Conservation (phyloP, 2,329 filamentous ascomycete species). For the Neonectria coccinea region DNA sequence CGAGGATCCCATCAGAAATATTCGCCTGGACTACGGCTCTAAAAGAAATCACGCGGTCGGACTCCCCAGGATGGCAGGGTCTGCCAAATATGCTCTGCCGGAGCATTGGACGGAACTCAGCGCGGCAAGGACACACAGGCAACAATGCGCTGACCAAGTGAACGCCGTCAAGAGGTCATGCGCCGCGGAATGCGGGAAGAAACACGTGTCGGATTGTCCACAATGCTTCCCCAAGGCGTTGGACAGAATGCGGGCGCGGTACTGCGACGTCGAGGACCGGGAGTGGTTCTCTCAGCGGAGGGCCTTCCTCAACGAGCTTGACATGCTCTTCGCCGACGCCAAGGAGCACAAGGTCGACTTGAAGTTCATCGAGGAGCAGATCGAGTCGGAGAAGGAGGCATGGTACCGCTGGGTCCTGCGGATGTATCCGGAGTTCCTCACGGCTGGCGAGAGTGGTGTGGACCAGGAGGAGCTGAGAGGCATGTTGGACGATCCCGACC, state of each 20-base stretch:
- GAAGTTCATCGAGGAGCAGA: slow-evolving; percentile 60
- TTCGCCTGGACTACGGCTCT: neutral
- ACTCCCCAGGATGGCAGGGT: slow-evolving; percentile 38
- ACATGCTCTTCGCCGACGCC: slow-evolving; percentile 61
- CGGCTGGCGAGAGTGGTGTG: slow-evolving; percentile 46
- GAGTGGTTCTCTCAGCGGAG: slow-evolving; percentile 66
- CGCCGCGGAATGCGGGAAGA: slow-evolving; percentile 55
- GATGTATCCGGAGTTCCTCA: slow-evolving; percentile 54
- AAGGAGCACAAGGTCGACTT: slow-evolving; percentile 58
- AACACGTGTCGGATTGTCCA: slow-evolving; percentile 58
- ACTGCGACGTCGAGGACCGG: slow-evolving; percentile 49
- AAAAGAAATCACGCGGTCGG: neutral
- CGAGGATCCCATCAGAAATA: neutral
- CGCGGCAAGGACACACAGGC: slow-evolving; percentile 47
- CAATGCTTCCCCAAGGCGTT: slow-evolving; percentile 62
- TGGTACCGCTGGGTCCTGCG: slow-evolving; percentile 64
- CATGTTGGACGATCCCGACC: slow-evolving; percentile 54
- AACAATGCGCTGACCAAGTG: slow-evolving; percentile 56
- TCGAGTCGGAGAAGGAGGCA: slow-evolving; percentile 63
- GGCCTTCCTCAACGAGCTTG: slow-evolving; percentile 63
- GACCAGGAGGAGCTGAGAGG: slow-evolving; percentile 50
- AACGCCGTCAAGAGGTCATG: slow-evolving; percentile 58
- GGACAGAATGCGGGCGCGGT: slow-evolving; percentile 56
- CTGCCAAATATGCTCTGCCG: slow-evolving; percentile 47
- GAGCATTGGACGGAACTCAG: slow-evolving; percentile 56